phyloP scores from a whole-genome alignment of 441 rosid genomes.

The Pelargonium australe region DNA sequence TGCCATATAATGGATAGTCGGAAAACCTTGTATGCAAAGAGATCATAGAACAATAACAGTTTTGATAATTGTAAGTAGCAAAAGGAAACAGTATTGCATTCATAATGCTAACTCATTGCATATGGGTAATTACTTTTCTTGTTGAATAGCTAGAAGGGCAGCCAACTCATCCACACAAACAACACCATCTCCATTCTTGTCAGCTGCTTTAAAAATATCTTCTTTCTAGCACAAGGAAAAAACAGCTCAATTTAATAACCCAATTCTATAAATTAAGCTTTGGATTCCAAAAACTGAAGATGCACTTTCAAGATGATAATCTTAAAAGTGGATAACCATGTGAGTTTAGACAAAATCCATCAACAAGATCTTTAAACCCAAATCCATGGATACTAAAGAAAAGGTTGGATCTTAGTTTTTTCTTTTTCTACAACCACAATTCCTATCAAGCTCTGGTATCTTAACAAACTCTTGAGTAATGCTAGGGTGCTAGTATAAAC shows the following conservation, averaged over 20 bases:
- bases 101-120: slow-evolving; percentile 18
- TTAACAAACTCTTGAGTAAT: not conserved
- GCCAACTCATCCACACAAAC: slow-evolving; percentile 92
- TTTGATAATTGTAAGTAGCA: not conserved
- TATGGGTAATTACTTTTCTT: slow-evolving; percentile 57
- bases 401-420: not conserved
- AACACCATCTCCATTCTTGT: slow-evolving; percentile 70
- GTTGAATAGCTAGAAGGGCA: slow-evolving; percentile 75
- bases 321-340: not conserved
- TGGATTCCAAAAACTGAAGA: not conserved
- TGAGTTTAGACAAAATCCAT: slow-evolving; percentile 9
- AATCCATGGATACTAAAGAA: slow-evolving; percentile 3
- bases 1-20: too few species aligned
- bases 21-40: too few species aligned
- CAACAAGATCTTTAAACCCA: slow-evolving; percentile 4
- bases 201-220: slow-evolving; percentile 81
- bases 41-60: too few species aligned
- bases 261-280: slow-evolving; percentile 1
- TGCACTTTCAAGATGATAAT: not conserved
- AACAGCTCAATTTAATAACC: slow-evolving; percentile 7
- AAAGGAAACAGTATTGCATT: slow-evolving; percentile 10
- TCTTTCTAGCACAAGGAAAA: slow-evolving; percentile 61
- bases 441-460: slow-evolving; percentile 8
- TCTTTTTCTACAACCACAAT: not conserved
- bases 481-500: not conserved